Evolutionary conservation across 139 green algal species (phyloP), one percentile per base, ranked within the genome.

Genomic region (Chlamydomonas sp.): DNA sequence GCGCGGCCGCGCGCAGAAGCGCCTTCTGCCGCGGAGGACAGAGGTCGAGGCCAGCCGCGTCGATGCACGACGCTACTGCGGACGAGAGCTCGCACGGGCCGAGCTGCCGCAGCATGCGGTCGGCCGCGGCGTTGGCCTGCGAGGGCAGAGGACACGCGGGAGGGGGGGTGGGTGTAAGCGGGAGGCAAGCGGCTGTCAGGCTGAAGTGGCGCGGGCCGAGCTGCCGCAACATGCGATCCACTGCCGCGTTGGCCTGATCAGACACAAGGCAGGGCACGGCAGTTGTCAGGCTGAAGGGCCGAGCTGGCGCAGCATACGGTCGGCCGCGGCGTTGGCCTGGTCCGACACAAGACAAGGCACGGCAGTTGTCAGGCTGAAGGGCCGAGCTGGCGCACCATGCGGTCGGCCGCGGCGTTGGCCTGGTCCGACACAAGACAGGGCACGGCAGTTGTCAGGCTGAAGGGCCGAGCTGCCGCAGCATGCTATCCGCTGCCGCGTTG

Each of bases 1-100:
- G 91, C 39, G 74, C 84, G 4, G 79, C 81, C 0, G 88, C 84
- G 30, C 87, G 81, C 48, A 89, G 68, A 29, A 90, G 73, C 10
- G 82, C 77, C 24, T 73, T 68, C 61, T 83, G 77, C 0, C 75
- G 72, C 2, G 54, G 30, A 6, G 60, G 26, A 16, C 5, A 31
- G 24, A 86, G 60, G 28, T 86, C 76, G 20, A 70, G 48, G 35
- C 80, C 72, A 64, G 89, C 83, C 0, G 88, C 87, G 3, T 83
- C 75, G 16, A 88, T 70, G 69, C 85, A 92, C 5, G 72, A 73
- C n/a, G 65, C 38, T 5, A 90, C 86, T 1, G 87, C 88, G 22
- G 78, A 57, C 22, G 60, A 62, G 31, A 96, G 77, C 3, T 77
- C 24, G 0, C 62, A 16, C 24, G 66, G 47, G 10, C 70, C 48